These are phyloP conservation scores for Lepraria neglecta DNA, from an alignment of 495 filamentous ascomycete genomes.

Conservation along the genomic window DNA sequence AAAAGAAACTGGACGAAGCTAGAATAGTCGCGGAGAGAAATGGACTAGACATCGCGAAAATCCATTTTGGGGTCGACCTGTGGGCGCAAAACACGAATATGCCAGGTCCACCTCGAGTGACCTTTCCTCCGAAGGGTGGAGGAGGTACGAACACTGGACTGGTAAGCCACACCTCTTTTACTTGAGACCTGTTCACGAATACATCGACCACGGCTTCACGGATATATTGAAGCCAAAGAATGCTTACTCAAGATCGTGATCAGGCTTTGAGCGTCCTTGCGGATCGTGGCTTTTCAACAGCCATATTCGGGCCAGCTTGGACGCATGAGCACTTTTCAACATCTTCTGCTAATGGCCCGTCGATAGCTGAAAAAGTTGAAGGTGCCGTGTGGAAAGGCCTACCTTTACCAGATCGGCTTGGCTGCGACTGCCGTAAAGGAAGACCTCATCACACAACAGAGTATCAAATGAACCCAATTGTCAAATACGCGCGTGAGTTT, in stretches of 20 bases:
- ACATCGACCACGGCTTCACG: background rate
- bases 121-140: slow-evolving; percentile 20
- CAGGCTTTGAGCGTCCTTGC: slow-evolving; percentile 34
- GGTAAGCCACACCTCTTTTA: slow-evolving; percentile 20
- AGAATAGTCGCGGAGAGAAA: slow-evolving; percentile 24
- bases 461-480: slow-evolving; percentile 8
- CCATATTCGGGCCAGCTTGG: slow-evolving; percentile 43
- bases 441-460: slow-evolving; percentile 14
- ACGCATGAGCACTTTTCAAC: slow-evolving; percentile 38
- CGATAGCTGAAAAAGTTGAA: slow-evolving; percentile 32
- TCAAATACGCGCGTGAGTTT: slow-evolving; percentile 12
- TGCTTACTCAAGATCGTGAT: slow-evolving; percentile 27
- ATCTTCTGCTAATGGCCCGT: slow-evolving; percentile 9
- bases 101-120: slow-evolving; percentile 17
- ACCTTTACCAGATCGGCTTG: slow-evolving; percentile 24
- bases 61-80: slow-evolving; percentile 38
- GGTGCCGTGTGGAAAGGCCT: slow-evolving; percentile 36
- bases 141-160: slow-evolving; percentile 21
- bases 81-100: slow-evolving; percentile 24
- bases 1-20: slow-evolving; percentile 25
- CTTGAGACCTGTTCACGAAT: slow-evolving; percentile 3
- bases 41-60: slow-evolving; percentile 19
- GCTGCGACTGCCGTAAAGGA: slow-evolving; percentile 13
- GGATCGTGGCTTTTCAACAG: slow-evolving; percentile 31
- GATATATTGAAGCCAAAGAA: slow-evolving; percentile 2